A percentile compares a stretch with the other conserved stretches of the same genome.
Conservation (phyloP, 2,329 filamentous ascomycete genomes). For the Apiospora koreana region DNA sequence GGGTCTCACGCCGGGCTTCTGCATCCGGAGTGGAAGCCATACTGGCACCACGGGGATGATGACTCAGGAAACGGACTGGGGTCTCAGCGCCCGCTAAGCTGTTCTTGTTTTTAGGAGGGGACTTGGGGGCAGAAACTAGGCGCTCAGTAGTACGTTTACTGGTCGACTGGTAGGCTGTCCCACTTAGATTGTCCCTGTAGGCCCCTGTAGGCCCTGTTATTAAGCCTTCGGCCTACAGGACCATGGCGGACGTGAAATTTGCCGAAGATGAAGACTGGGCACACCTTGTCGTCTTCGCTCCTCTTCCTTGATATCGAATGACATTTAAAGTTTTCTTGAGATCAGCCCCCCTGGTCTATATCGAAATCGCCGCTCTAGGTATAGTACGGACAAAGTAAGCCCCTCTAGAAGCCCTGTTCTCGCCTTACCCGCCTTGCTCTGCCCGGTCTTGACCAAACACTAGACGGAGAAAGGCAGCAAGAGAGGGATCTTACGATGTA, state of each 20-base stretch:
- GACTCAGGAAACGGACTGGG: background rate
- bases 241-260: background rate
- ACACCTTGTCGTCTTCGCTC: background rate
- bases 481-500: background rate
- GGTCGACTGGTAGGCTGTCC: background rate
- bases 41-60: background rate
- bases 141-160: background rate
- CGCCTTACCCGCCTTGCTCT: background rate
- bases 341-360: background rate
- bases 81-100: no score
- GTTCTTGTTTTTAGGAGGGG: no score
- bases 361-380: background rate
- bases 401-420: background rate
- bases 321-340: background rate
- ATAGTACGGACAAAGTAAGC: background rate
- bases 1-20: background rate
- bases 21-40: background rate
- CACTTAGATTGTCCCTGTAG: background rate
- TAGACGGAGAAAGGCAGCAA: background rate
- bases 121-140: background rate
- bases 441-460: no score
- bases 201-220: background rate
- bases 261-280: background rate
- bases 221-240: background rate
- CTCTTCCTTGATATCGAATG: background rate